Evolutionary conservation across 768 basidiomycete species (phyloP).

Genomic region (Tephrocybe sp.): DNA sequence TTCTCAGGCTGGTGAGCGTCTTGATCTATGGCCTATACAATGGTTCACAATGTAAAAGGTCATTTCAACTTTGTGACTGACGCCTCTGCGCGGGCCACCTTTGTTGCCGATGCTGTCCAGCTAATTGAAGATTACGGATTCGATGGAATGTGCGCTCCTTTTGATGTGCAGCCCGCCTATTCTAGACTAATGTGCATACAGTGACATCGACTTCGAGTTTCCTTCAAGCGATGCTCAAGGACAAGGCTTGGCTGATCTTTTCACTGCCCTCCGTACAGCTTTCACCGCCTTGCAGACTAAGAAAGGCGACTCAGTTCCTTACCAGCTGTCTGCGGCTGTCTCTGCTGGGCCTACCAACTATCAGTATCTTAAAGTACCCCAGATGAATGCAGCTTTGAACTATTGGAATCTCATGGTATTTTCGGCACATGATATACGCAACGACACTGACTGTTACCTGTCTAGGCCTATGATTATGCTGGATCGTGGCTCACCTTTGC

Average conservation of each 20-base stretch:
- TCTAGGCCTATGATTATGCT: slow-evolving; percentile 71
- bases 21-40: not conserved
- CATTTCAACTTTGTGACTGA: slow-evolving; percentile 66
- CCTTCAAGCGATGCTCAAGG: slow-evolving; percentile 57
- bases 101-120: slow-evolving; percentile 59
- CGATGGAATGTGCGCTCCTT: slow-evolving; percentile 62
- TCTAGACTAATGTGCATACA: slow-evolving; percentile 18
- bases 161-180: not conserved
- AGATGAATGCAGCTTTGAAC: slow-evolving; percentile 63
- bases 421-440: not conserved
- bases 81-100: slow-evolving; percentile 46
- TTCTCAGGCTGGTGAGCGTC: slow-evolving; percentile 47
- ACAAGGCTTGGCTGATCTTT: slow-evolving; percentile 62
- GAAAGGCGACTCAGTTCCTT: slow-evolving; percentile 63
- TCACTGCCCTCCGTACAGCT: slow-evolving; percentile 58
- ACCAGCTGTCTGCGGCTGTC: slow-evolving; percentile 61
- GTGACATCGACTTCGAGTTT: slow-evolving; percentile 81
- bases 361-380: slow-evolving; percentile 50
- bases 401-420: slow-evolving; percentile 84
- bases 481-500: slow-evolving; percentile 71
- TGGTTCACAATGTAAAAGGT: slow-evolving; percentile 26
- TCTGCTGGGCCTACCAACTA: slow-evolving; percentile 62
- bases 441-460: not conserved
- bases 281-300: slow-evolving; percentile 53
- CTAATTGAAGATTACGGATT: slow-evolving; percentile 75